Evolutionary conservation across 768 basidiomycete genomes (phyloP).

Genomic region (Pisolithus orientalis): DNA sequence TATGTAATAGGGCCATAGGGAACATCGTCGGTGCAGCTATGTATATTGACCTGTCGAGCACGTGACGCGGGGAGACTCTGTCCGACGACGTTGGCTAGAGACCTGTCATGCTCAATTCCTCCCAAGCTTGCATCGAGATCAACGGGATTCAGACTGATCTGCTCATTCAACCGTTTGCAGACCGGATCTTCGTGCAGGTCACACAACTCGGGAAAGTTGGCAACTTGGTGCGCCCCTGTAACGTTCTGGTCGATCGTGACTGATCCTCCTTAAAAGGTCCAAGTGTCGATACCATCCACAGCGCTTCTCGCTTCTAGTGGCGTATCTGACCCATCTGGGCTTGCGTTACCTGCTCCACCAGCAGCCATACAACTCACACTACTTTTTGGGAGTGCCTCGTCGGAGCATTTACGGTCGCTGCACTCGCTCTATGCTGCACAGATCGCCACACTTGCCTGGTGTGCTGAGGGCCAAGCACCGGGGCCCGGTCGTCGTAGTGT

Average conservation of each 20-base stretch:
- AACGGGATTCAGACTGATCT: constrained; percentile 64
- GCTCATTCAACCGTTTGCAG: constrained; percentile 70
- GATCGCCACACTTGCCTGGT: constrained; percentile 81
- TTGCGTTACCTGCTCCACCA: constrained; percentile 51
- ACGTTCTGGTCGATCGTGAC: neutral
- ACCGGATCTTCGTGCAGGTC: constrained; percentile 78
- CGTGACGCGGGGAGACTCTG: no score
- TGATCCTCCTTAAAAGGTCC: constrained; percentile 48
- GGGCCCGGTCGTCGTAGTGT: constrained; percentile 48
- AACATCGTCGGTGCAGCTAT: neutral
- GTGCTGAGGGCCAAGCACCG: constrained; percentile 35
- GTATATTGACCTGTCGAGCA: no score
- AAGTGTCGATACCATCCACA: constrained; percentile 68
- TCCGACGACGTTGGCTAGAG: neutral
- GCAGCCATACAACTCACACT: constrained; percentile 72
- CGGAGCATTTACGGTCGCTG: constrained; percentile 61
- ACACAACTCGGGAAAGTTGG: constrained; percentile 92
- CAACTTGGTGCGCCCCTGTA: constrained; percentile 50
- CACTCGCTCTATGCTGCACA: constrained; percentile 83
- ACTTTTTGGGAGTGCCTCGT: constrained; percentile 69
- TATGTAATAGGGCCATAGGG: neutral
- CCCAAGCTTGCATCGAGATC: constrained; percentile 45
- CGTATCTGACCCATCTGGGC: constrained; percentile 28
- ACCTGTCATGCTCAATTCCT: constrained; percentile 17
- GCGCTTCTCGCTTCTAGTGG: constrained; percentile 41